phyloP scores from a whole-genome alignment of 208 protist species.

The Leptomonas pyrrhocoris region DNA sequence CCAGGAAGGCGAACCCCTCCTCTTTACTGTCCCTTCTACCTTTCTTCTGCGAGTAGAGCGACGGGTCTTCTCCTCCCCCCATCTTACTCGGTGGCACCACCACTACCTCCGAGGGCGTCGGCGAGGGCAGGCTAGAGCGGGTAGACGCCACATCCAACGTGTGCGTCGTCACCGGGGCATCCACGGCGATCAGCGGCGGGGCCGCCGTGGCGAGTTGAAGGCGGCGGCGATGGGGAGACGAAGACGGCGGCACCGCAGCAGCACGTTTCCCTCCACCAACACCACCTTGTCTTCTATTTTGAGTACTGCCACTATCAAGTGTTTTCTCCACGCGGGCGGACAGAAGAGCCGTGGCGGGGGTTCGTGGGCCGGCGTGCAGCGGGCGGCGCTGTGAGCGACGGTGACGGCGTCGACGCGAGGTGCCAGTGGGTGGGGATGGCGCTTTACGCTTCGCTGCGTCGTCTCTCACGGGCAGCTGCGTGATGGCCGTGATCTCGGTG shows the following conservation, averaged over 20 bases:
- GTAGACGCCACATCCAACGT: conserved; percentile 24
- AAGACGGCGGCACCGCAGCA: neutral
- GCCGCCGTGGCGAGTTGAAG: conserved; percentile 1
- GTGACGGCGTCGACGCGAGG: neutral
- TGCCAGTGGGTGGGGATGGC: neutral
- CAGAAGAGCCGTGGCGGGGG: neutral
- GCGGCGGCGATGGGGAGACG: neutral
- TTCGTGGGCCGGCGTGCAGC: neutral
- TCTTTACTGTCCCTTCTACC: too few species aligned
- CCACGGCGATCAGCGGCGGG: conserved; percentile 9
- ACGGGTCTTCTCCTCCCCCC: too few species aligned
- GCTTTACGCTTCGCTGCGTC: neutral
- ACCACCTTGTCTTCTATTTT: neutral
- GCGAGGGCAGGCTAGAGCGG: conserved; percentile 4
- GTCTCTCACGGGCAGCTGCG: neutral
- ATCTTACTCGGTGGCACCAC: too few species aligned
- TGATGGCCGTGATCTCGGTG: neutral
- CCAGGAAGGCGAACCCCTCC: too few species aligned
- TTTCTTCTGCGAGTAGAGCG: too few species aligned
- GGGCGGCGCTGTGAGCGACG: neutral
- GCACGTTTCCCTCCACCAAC: neutral
- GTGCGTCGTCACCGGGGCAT: conserved; percentile 7
- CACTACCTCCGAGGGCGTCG: neutral
- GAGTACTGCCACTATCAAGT: neutral
- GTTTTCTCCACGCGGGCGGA: neutral